Conservation (phyloP, 164 flowering plant genomes). For the Magnolia sinica region DNA sequence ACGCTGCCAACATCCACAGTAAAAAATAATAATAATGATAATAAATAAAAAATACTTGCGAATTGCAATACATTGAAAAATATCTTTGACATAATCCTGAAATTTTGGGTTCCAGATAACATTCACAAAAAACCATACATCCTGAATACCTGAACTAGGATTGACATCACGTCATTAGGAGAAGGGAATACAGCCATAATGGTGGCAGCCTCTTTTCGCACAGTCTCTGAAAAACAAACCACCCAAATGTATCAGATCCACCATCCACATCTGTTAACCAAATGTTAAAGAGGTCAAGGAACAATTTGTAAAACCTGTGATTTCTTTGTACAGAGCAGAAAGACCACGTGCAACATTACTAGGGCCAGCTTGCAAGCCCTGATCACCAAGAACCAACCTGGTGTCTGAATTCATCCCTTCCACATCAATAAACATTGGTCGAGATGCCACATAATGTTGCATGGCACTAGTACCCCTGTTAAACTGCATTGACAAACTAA, state of each 20-base stretch:
- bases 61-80: not conserved
- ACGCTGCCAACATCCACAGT: constrained; percentile 46
- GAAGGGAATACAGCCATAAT: constrained; percentile 98
- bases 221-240: constrained; percentile 63
- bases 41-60: too few relatives aligned
- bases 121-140: not conserved
- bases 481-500: constrained; percentile 51
- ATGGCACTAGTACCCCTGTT: constrained; percentile 98
- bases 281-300: not conserved
- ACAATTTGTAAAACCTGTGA: constrained; percentile 59
- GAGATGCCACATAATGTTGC: constrained; percentile 98
- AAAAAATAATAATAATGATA: not conserved
- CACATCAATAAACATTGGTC: constrained; percentile 97
- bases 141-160: constrained; percentile 79
- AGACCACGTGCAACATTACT: constrained; percentile 89
- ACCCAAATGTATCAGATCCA: too few relatives aligned
- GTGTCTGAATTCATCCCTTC: constrained; percentile 93
- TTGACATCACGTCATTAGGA: constrained; percentile 94
- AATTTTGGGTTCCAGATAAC: not conserved
- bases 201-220: constrained; percentile 94
- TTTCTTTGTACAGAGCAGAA: constrained; percentile 87
- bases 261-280: not conserved
- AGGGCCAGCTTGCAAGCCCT: constrained; percentile 72
- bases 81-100: not conserved
- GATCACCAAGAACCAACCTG: constrained; percentile 89